Percentiles rank a stretch among this genome's conserved stretches.
Conservation (phyloP, 1,284 basidiomycete genomes). For the Mycena citricolor region DNA sequence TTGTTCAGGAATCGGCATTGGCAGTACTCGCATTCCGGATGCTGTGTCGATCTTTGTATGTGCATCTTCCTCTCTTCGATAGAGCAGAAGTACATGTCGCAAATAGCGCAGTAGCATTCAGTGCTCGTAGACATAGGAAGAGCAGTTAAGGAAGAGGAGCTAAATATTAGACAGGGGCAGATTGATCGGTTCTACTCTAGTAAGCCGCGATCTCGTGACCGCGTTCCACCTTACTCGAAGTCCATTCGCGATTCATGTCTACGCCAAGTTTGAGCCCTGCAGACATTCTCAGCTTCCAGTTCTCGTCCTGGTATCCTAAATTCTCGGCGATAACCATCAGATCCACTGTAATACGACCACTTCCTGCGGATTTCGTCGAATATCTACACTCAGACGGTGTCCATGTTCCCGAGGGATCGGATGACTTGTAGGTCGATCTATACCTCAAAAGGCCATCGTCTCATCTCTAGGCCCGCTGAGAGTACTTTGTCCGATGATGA, state of each 20-base stretch:
- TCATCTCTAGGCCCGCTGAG: constrained; percentile 44
- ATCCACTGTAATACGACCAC: constrained; percentile 75
- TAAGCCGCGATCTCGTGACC: constrained; percentile 17
- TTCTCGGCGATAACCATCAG: constrained; percentile 75
- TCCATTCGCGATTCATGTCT: constrained; percentile 37
- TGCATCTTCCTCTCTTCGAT: constrained; percentile 17
- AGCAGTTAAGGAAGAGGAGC: too few relatives aligned
- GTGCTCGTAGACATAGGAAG: too few relatives aligned
- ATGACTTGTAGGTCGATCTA: constrained; percentile 56
- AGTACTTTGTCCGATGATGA: constrained; percentile 63
- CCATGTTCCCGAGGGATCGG: constrained; percentile 81
- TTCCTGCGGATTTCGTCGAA: constrained; percentile 62
- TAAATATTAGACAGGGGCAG: too few relatives aligned
- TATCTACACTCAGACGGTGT: constrained; percentile 83
- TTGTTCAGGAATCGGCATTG: constrained; percentile 23
- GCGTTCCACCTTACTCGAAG: neutral
- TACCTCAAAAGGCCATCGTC: constrained; percentile 26
- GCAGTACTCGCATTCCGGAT: constrained; percentile 25
- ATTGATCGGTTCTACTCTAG: constrained; percentile 1
- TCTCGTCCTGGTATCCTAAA: constrained; percentile 84
- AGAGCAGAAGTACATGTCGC: constrained; percentile 24
- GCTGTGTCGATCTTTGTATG: constrained; percentile 15
- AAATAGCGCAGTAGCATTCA: constrained; percentile 24
- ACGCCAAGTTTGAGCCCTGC: constrained; percentile 47
- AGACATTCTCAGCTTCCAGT: constrained; percentile 76